These are phyloP conservation scores for Fusarium sp. DNA, from an alignment of 2,329 filamentous ascomycete species.

Conservation along the genomic window DNA sequence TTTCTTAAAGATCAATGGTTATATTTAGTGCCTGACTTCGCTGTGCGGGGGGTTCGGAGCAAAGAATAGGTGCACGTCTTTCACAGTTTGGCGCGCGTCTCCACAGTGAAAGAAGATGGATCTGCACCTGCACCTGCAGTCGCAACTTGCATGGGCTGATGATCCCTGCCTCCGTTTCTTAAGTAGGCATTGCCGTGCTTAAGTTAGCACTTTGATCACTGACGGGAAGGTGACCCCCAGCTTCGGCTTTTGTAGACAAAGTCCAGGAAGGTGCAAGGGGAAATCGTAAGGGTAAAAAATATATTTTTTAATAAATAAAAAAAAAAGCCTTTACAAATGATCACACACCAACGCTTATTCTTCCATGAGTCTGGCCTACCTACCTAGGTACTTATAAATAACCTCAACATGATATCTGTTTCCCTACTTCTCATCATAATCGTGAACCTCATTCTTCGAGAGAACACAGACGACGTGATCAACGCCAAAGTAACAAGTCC, in stretches of 20 bases:
- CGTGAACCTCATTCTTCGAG: neutral
- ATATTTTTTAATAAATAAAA: neutral
- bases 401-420: constrained; percentile 11
- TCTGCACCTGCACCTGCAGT: constrained; percentile 20
- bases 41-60: neutral
- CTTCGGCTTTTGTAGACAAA: constrained; percentile 31
- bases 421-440: neutral
- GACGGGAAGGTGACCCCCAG: constrained; percentile 30
- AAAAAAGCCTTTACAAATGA: constrained; percentile 32
- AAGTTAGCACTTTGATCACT: constrained; percentile 34
- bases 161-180: constrained; percentile 26
- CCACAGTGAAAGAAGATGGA: constrained; percentile 28
- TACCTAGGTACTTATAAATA: constrained; percentile 12
- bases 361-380: neutral
- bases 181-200: neutral
- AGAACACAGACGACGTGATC: neutral
- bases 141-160: constrained; percentile 41
- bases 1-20: neutral
- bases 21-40: neutral
- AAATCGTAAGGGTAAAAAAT: constrained; percentile 8
- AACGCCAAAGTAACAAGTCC: constrained; percentile 8
- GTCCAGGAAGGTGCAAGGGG: constrained; percentile 14
- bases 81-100: constrained; percentile 41
- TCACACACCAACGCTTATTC: constrained; percentile 13
- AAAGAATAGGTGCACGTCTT: constrained; percentile 3